phyloP scores from a whole-genome alignment of 176 grass and related monocot genomes.

The Rhynchospora tenuis region DNA sequence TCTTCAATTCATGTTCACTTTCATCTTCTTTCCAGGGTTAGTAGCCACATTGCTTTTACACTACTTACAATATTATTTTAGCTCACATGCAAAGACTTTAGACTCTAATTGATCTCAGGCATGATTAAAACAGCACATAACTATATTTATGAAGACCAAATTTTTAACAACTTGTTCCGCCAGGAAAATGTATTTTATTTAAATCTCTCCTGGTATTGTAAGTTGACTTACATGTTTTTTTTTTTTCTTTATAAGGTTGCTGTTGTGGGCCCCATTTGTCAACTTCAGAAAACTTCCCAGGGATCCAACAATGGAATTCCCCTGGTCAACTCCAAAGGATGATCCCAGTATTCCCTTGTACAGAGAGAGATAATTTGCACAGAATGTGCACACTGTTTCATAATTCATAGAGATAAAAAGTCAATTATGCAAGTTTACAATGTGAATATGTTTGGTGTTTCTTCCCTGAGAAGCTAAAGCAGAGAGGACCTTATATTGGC shows the following conservation, averaged over 20 bases:
- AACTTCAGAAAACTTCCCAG: constrained; percentile 95
- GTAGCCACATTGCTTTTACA: constrained; percentile 4
- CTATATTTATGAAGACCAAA: not conserved
- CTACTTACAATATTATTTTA: not conserved
- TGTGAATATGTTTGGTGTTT: not conserved
- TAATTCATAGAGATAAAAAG: not conserved
- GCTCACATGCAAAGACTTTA: not conserved
- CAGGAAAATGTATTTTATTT: not conserved
- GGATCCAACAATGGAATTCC: constrained; percentile 89
- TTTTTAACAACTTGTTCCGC: too few species aligned
- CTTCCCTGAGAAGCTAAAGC: not conserved
- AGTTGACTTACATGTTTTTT: not conserved
- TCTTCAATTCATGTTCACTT: constrained; percentile 83
- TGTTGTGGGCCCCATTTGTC: constrained; percentile 87
- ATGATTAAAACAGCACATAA: not conserved
- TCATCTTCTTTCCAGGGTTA: constrained; percentile 82
- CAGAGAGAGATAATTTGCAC: constrained; percentile 34
- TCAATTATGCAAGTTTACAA: not conserved
- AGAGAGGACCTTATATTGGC: not conserved
- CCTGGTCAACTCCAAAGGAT: constrained; percentile 88
- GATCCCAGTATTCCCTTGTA: constrained; percentile 48
- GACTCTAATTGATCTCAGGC: not conserved
- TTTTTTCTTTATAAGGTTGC: constrained; percentile 34
- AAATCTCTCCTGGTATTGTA: not conserved
- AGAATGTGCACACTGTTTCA: not conserved